Evolutionary conservation across 2,329 filamentous ascomycete species (phyloP).

Genomic region (Aspergillus ochraceoroseus): DNA sequence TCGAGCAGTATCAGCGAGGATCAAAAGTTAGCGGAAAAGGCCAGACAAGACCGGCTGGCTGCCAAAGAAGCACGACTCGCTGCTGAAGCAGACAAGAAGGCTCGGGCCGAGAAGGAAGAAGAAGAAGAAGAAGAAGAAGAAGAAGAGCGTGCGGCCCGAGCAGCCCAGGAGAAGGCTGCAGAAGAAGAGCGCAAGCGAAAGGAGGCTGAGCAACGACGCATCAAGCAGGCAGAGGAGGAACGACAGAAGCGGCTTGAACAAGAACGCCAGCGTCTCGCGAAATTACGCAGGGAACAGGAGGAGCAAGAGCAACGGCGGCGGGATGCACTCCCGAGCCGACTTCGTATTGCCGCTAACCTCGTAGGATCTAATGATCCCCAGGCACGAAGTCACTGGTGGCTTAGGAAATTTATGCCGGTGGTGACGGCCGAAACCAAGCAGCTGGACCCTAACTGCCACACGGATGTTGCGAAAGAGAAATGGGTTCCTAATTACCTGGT

Average conservation of each 20-base stretch:
- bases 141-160: constrained; percentile 31
- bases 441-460: constrained; percentile 38
- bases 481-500: constrained; percentile 50
- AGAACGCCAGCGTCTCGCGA: constrained; percentile 41
- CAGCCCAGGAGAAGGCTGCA: constrained; percentile 41
- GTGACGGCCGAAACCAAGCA: constrained; percentile 43
- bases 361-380: constrained; percentile 42
- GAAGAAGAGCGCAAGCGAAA: constrained; percentile 43
- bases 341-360: constrained; percentile 44
- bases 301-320: constrained; percentile 46
- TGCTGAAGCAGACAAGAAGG: constrained; percentile 31
- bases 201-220: constrained; percentile 41
- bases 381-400: constrained; percentile 42
- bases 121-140: constrained; percentile 35
- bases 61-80: constrained; percentile 29
- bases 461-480: constrained; percentile 39
- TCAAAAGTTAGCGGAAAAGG: constrained; percentile 28
- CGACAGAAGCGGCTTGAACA: constrained; percentile 42
- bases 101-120: constrained; percentile 33
- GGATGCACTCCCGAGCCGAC: constrained; percentile 44
- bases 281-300: constrained; percentile 43
- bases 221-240: constrained; percentile 46
- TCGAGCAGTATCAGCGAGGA: neutral
- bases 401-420: constrained; percentile 46
- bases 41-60: too few relatives aligned